phyloP scores from a whole-genome alignment of 1,284 basidiomycete genomes.

The Austroboletus olivaceoglutinosus region DNA sequence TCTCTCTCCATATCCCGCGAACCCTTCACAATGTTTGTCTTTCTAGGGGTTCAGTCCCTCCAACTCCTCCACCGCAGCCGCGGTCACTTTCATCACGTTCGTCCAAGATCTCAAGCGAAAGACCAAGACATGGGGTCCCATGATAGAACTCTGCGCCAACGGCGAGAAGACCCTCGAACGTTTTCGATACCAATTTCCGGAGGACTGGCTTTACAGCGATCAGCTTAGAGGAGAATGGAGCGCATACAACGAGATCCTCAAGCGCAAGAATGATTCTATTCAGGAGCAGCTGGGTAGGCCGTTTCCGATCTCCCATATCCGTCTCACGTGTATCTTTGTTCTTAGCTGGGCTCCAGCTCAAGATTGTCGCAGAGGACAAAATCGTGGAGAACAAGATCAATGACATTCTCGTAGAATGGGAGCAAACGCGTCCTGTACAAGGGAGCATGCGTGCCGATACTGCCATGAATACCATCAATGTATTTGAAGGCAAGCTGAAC shows the following conservation, averaged over 20 bases:
- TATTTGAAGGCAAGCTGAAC: constrained; percentile 88
- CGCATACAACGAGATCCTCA: constrained; percentile 96
- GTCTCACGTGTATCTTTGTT: constrained; percentile 7
- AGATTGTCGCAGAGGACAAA: constrained; percentile 99
- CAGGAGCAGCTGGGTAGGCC: constrained; percentile 88
- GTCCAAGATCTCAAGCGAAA: constrained; percentile 98
- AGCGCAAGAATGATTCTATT: constrained; percentile 97
- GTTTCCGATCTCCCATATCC: constrained; percentile 6
- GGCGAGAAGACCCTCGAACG: constrained; percentile 97
- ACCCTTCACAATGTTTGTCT: constrained; percentile 12
- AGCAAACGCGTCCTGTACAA: constrained; percentile 92
- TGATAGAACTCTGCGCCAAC: constrained; percentile 90
- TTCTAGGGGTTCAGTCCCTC: constrained; percentile 54
- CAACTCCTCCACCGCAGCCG: constrained; percentile 90
- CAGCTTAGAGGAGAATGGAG: constrained; percentile 98
- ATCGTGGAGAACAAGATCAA: constrained; percentile 93
- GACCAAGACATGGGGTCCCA: constrained; percentile 94
- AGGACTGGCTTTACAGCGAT: constrained; percentile 98
- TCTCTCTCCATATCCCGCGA: too few relatives aligned
- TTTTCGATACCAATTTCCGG: constrained; percentile 94
- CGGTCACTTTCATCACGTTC: constrained; percentile 98
- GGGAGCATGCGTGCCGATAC: constrained; percentile 94
- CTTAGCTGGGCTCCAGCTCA: constrained; percentile 89
- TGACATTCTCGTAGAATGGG: constrained; percentile 92
- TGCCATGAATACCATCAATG: constrained; percentile 93